Percentiles rank a stretch among this genome's conserved stretches.
Conservation (phyloP, 106 monocot genomes). For the Hemerocallis citrina region DNA sequence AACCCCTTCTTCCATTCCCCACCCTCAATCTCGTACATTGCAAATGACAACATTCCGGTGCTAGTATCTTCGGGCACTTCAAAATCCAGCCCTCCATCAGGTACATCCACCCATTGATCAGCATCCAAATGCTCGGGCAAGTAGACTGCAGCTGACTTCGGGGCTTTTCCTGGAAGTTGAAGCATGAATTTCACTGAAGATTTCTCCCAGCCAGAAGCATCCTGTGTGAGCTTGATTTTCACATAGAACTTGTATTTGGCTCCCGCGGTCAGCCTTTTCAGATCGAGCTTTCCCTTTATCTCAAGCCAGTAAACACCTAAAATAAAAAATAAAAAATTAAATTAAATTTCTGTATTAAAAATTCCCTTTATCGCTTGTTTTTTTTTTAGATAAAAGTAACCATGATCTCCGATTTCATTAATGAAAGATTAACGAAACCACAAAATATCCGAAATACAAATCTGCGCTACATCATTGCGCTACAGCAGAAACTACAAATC, state of each 20-base stretch:
- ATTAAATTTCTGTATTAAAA: too few relatives aligned
- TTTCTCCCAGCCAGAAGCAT: neutral
- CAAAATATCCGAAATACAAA: too few relatives aligned
- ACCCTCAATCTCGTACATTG: conserved; percentile 3
- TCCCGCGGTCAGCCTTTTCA: neutral
- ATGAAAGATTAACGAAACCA: too few relatives aligned
- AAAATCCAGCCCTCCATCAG: neutral
- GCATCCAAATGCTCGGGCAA: neutral
- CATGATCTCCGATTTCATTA: too few relatives aligned
- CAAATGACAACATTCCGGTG: neutral
- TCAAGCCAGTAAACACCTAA: neutral
- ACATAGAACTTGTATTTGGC: neutral
- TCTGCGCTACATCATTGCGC: too few relatives aligned
- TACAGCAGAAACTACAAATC: too few relatives aligned
- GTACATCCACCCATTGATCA: too few relatives aligned
- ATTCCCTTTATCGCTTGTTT: too few relatives aligned
- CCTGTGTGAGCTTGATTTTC: neutral
- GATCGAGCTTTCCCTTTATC: neutral
- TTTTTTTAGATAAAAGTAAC: too few relatives aligned
- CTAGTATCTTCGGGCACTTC: neutral
- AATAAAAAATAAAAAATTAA: too few relatives aligned
- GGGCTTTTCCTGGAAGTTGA: neutral
- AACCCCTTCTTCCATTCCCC: conserved; percentile 14
- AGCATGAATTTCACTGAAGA: neutral
- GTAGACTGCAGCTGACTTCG: neutral